These are phyloP conservation scores for Pythium rhizo-oryzae DNA, from an alignment of 352 stramenopile species.

Conservation along the genomic window DNA sequence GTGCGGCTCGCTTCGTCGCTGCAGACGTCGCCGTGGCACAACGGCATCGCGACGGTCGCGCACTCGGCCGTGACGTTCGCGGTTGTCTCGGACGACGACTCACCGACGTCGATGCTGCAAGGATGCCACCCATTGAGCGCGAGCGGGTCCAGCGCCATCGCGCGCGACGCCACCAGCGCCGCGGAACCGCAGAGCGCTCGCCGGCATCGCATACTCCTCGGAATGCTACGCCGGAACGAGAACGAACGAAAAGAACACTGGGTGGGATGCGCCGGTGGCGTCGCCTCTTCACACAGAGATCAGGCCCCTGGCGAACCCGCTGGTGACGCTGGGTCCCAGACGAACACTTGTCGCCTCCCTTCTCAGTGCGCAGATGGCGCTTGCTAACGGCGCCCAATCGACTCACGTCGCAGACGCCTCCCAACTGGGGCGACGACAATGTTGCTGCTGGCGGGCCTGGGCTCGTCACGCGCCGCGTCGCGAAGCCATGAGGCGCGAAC, in stretches of 20 bases:
- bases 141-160: neutral
- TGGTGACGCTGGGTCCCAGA: neutral
- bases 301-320: neutral
- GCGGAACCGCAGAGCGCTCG: neutral
- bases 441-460: no score
- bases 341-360: neutral
- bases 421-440: neutral
- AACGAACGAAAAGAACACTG: neutral
- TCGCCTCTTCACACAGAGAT: neutral
- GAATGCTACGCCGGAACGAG: neutral
- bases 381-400: neutral
- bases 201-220: conserved; percentile 1
- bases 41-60: conserved; percentile 26
- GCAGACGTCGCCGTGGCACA: conserved; percentile 30
- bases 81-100: neutral
- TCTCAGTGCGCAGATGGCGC: neutral
- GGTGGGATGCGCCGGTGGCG: neutral
- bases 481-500: no score
- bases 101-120: conserved; percentile 10
- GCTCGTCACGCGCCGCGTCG: no score
- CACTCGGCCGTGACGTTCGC: conserved; percentile 16
- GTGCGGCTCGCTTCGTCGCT: conserved; percentile 18
- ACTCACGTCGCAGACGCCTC: neutral
- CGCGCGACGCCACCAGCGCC: neutral
- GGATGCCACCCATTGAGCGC: conserved; percentile 23